Conservation (phyloP, 148 eudicot species). For the Chenopodium album region DNA sequence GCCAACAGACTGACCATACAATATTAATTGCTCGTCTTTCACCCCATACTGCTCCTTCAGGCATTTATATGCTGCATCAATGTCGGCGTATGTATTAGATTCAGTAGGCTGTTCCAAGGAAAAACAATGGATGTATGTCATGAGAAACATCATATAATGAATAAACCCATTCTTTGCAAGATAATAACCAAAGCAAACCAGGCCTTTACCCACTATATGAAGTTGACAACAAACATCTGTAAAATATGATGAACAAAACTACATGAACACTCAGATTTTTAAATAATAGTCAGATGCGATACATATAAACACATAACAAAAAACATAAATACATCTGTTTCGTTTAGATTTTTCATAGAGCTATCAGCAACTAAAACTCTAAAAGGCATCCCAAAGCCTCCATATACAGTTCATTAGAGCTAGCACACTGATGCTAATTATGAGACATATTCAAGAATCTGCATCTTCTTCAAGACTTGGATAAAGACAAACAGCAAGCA, state of each 20-base stretch:
- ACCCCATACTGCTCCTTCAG: conserved; percentile 83
- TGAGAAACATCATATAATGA: conserved; percentile 13
- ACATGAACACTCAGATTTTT: neutral
- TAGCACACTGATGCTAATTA: no score
- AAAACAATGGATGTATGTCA: conserved; percentile 31
- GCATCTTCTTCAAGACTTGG: neutral
- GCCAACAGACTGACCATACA: conserved; percentile 92
- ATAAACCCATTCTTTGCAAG: neutral
- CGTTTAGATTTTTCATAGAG: neutral
- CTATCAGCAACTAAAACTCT: neutral
- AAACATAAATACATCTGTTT: neutral
- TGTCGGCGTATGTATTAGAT: conserved; percentile 94
- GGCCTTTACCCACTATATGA: neutral
- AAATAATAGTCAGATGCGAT: neutral
- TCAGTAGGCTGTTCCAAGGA: conserved; percentile 80
- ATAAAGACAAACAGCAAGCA: neutral
- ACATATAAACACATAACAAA: no score
- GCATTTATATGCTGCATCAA: conserved; percentile 90
- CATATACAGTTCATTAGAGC: neutral
- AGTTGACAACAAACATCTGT: neutral
- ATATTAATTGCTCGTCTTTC: conserved; percentile 74
- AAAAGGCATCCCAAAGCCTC: neutral
- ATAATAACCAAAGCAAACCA: neutral
- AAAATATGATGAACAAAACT: neutral
- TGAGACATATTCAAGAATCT: neutral